phyloP scores from a whole-genome alignment of 2,329 filamentous ascomycete species.

The Aureobasidium pullulans region DNA sequence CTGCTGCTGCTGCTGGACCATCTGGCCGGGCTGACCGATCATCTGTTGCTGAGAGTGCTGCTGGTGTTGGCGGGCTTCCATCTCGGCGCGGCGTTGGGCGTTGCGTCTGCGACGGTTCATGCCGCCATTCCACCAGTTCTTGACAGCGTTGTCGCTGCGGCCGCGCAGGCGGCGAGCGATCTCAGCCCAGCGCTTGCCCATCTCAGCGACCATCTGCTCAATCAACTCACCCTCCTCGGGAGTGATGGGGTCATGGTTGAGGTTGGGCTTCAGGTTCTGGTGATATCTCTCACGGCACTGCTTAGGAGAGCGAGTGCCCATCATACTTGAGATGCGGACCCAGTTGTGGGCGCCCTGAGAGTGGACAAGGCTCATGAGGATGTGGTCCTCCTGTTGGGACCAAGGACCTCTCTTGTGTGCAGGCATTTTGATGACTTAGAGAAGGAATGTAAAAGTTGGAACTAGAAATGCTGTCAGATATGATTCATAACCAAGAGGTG shows the following conservation, averaged over 20 bases:
- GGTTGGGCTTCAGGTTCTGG: constrained; percentile 83
- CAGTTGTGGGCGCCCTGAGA: constrained; percentile 75
- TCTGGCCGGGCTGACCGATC: constrained; percentile 18
- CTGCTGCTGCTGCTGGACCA: constrained; percentile 17
- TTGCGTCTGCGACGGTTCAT: constrained; percentile 65
- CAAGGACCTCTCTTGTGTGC: constrained; percentile 71
- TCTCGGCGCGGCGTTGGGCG: constrained; percentile 26
- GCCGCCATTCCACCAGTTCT: constrained; percentile 97
- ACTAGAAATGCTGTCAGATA: neutral
- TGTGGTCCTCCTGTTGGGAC: constrained; percentile 68
- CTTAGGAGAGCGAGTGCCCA: constrained; percentile 77
- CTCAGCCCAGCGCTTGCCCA: constrained; percentile 88
- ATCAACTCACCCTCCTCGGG: constrained; percentile 70
- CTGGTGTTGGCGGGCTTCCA: constrained; percentile 22
- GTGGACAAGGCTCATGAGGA: constrained; percentile 62
- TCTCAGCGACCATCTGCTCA: constrained; percentile 65
- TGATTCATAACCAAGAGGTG: neutral
- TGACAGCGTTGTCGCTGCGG: constrained; percentile 89
- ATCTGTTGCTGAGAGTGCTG: constrained; percentile 19
- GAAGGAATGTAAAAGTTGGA: constrained; percentile 11
- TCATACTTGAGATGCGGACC: constrained; percentile 73
- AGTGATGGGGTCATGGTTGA: constrained; percentile 68
- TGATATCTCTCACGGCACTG: constrained; percentile 93
- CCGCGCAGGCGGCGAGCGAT: constrained; percentile 76
- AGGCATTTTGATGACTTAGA: constrained; percentile 31